Evolutionary conservation across 805 yeast genomes (phyloP).

Genomic region (Wickerhamiella azymoides): DNA sequence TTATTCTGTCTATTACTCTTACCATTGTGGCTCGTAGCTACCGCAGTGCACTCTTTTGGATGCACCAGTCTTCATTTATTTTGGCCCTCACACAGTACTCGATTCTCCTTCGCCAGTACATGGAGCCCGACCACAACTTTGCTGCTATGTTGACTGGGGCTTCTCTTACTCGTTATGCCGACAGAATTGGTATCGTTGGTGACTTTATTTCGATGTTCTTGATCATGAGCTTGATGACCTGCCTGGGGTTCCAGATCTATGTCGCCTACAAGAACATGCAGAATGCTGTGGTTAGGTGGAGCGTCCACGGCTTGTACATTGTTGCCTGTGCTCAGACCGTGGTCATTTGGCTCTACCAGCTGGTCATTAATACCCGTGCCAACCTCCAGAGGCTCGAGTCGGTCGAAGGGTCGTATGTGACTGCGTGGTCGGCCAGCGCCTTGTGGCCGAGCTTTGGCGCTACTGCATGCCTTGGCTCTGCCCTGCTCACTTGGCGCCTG

Average conservation of each 20-base stretch:
- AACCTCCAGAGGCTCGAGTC: constrained; percentile 10
- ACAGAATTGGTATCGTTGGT: constrained; percentile 44
- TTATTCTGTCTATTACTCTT: constrained; percentile 32
- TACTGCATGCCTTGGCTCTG: constrained; percentile 49
- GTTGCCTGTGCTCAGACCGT: constrained; percentile 40
- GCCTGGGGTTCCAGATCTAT: constrained; percentile 57
- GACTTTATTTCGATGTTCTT: constrained; percentile 47
- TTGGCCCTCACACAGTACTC: constrained; percentile 39
- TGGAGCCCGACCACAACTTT: constrained; percentile 5
- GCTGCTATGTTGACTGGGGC: constrained; percentile 18
- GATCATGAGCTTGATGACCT: constrained; percentile 44
- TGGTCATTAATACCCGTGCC: neutral
- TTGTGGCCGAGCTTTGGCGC: constrained; percentile 46
- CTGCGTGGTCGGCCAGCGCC: constrained; percentile 21
- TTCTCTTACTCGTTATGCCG: constrained; percentile 28
- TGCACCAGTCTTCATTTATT: constrained; percentile 50
- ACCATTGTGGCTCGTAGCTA: constrained; percentile 38
- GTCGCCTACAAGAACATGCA: constrained; percentile 38
- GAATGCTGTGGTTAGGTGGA: constrained; percentile 19
- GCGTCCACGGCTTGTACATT: constrained; percentile 33
- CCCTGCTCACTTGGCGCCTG: constrained; percentile 51
- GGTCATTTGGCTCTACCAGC: constrained; percentile 43
- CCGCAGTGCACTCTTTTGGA: constrained; percentile 55
- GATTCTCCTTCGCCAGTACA: constrained; percentile 20
- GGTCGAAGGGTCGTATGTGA: constrained; percentile 35